Evolutionary conservation across 805 yeast species (phyloP).

Genomic region (Candida boidinii): DNA sequence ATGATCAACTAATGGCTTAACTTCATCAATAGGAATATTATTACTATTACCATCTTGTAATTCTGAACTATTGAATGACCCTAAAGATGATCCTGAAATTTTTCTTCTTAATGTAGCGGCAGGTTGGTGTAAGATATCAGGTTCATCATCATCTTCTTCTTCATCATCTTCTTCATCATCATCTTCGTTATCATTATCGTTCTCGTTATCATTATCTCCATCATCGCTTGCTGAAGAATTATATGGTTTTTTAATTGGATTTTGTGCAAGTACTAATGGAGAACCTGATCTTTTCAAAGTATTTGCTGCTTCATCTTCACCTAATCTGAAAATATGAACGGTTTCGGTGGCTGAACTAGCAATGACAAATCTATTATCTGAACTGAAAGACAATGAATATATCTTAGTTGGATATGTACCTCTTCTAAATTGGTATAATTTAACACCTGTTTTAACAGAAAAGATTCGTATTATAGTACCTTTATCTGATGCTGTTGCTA

Average conservation of each 20-base stretch:
- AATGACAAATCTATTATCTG: conserved; percentile 63
- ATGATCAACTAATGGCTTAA: conserved; percentile 64
- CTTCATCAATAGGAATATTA: conserved; percentile 11
- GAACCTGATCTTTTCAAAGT: conserved; percentile 14
- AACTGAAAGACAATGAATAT: conserved; percentile 72
- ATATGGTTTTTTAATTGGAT: background rate
- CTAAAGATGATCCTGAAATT: conserved; percentile 17
- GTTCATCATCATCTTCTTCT: conserved; percentile 8
- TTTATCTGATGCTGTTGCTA: conserved; percentile 88
- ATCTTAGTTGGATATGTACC: conserved; percentile 88
- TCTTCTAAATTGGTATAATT: conserved; percentile 71
- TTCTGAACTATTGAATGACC: conserved; percentile 18
- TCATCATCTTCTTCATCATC: conserved; percentile 9
- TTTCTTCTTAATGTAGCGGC: conserved; percentile 7
- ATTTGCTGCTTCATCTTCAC: conserved; percentile 33
- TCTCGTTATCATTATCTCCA: conserved; percentile 12
- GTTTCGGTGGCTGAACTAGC: conserved; percentile 91
- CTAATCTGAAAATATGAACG: conserved; percentile 81
- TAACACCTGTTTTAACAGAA: conserved; percentile 61
- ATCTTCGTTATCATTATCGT: conserved; percentile 10
- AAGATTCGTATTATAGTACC: conserved; percentile 89
- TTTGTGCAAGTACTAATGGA: background rate
- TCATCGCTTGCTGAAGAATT: conserved; percentile 4
- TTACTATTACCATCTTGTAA: conserved; percentile 5
- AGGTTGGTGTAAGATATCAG: conserved; percentile 2